Evolutionary conservation across 2,329 filamentous ascomycete genomes (phyloP), one percentile per base, ranked within the genome.

Genomic region (Aspergillus viridinutans): DNA sequence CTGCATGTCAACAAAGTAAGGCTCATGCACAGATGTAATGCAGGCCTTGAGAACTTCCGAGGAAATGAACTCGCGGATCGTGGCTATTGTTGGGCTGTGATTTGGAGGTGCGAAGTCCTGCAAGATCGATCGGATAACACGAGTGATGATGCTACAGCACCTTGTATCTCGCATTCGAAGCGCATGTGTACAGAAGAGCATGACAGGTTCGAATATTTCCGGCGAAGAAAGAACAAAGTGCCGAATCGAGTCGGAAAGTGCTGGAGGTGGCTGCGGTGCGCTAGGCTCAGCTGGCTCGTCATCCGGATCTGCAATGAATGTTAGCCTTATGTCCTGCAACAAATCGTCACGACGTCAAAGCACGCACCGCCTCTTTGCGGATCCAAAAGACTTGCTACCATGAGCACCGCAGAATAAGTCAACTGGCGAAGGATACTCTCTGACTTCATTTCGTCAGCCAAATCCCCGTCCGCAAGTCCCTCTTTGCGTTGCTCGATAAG

Each of bases 381-480:
- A 70, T 96, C 92, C 23, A 99, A 80, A 65, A 97, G 86, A 64
- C 91, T 90, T 7, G 91, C 90, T 61, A 97, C 89, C 82, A 97
- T 91, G 65, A 94, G 87, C 29, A 97, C 91, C 1, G 92, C 90
- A 3, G 91, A 91, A 73, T 95, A 94, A 0, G 93, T 97, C 51
- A 97, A 82, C 71, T 97, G 92, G 21, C 94, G 86, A 49, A 99
- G 78, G 29, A 99, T 95, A 69, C 93, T 97, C 73, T 99, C 94
- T 6, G 90, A 88, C 75, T 97, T 96, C 94, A 99, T 99, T 76
- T 99, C 94, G 64, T 97, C 92, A 1, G 90, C 90, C 53, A 99
- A 78, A 58, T 90, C 90, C 55, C 92, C 90, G 21, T 87, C 87
- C 3, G 87, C 87, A 1, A 87, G 83, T 45, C 83, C 82, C 12